phyloP scores from a whole-genome alignment of 495 filamentous ascomycete species.

The Acidiella bohemica region DNA sequence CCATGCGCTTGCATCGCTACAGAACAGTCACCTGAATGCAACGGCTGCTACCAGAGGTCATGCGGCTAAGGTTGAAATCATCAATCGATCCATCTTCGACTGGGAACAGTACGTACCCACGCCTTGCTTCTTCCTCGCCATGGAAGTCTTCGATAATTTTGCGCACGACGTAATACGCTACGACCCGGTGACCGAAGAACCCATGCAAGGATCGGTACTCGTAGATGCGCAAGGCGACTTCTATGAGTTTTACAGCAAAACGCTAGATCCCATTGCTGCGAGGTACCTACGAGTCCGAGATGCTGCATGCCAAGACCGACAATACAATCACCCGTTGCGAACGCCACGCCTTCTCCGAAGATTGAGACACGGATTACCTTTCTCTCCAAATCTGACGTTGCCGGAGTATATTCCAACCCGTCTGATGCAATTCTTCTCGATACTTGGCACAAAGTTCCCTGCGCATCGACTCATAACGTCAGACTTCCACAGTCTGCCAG shows the following conservation, averaged over 20 bases:
- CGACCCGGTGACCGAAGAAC: slow-evolving; percentile 55
- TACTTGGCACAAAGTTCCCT: slow-evolving; percentile 74
- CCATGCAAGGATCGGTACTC: slow-evolving; percentile 74
- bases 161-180: slow-evolving; percentile 88
- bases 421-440: slow-evolving; percentile 91
- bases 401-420: slow-evolving; percentile 91
- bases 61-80: slow-evolving; percentile 73
- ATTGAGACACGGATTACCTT: slow-evolving; percentile 47
- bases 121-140: slow-evolving; percentile 94
- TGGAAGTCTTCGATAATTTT: slow-evolving; percentile 99
- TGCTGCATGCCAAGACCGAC: slow-evolving; percentile 39
- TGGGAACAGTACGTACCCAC: slow-evolving; percentile 75
- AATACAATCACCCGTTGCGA: slow-evolving; percentile 37
- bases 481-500: slow-evolving; percentile 79
- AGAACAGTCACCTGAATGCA: slow-evolving; percentile 53
- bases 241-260: slow-evolving; percentile 73
- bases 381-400: slow-evolving; percentile 55
- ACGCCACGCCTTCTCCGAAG: slow-evolving; percentile 32
- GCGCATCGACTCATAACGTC: slow-evolving; percentile 74
- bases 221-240: slow-evolving; percentile 82
- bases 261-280: slow-evolving; percentile 67
- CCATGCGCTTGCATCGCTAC: slow-evolving; percentile 58
- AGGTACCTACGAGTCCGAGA: slow-evolving; percentile 72
- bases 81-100: slow-evolving; percentile 87
- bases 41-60: slow-evolving; percentile 59